Evolutionary conservation across 2,329 filamentous ascomycete genomes (phyloP), one percentile per base, ranked within the genome.

Genomic region (Cladorrhinum sp.): DNA sequence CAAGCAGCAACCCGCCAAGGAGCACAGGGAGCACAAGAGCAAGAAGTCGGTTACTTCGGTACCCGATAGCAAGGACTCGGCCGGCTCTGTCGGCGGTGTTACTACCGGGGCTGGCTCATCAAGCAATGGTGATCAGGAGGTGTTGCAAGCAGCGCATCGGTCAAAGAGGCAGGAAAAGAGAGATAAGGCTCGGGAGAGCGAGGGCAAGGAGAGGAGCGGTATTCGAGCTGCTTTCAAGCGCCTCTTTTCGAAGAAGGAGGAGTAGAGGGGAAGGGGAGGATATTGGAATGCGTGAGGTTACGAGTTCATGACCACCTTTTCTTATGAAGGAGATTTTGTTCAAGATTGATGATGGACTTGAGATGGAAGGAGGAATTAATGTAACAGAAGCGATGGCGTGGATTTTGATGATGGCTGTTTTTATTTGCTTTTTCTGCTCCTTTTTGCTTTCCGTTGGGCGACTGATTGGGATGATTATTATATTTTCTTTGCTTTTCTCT

Each of bases 141-240:
- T 42, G 8, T 62, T 65, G 12, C 55, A 62, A 24, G 56, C 56
- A 48, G 56, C 60, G 20, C 68, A 67, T 57, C 66, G 68, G 42
- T 63, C 64, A 9, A 67, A 66, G 62, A 65, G 68, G 55, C 57
- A 60, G 57, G 67, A 69, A 62, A 66, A 62, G 63, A 58, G 68
- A 53, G 63, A 65, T 53, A 59, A 62, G 62, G 66, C 57, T 33
- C 58, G 55, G 59, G 64, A 66, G 58, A 60, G 60, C 59, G 62
- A 62, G 54, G 55, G 59, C 14, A 63, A 66, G 62, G 65, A 67
- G 62, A 68, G 66, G 59, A 39, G 59, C 7, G 65, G 68, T 50
- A 59, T 70, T 21, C 62, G 65, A 55, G 66, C 65, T 12, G 66
- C 64, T 9, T 52, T 70, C 26, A 70, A 68, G 66, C 62, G 66